Base-by-base conservation (phyloP, 331 rosid species). In the Pyrus hybrid region DNA sequence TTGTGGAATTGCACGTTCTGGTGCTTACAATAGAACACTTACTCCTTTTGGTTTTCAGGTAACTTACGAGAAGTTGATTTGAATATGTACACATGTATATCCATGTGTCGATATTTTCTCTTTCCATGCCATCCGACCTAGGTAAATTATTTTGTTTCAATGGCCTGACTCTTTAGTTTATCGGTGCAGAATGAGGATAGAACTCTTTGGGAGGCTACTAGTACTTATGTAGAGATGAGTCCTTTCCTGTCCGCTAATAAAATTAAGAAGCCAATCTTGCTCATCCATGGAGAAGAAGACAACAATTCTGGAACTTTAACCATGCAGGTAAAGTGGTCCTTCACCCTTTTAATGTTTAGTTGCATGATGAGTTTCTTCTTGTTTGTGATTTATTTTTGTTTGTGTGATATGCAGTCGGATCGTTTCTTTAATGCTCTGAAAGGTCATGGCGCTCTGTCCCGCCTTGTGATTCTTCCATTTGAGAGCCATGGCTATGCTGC, bases 41-140 rank as follows among this genome's bases (percentile, higher is more conserved):
- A 94, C 99, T 79, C 99, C 99, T 79, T 94, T 94, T 57, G 99
- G 99, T 80, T 94, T 94, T 84, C 99, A 94, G 99, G 99, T 92
- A 64, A 54, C 41, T 35, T 75, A 51, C 33, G 63, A 28, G 29
- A 29, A 63, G 32, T 54, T 63, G 43, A 63, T 63, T 29, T 30
- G 20, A 17, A 63, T 8, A 63, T 17, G 2, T 41, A 41, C 47
- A 41, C 47, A 11, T 41, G 43, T 28, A 29, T 63, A 9, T 32
- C 10, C 6, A 12, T 18, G n/a, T 9, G 10, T 63, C 0, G 14
- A 30, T 4, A 63, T 29, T 20, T 73, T 33, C 63, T 80, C 75
- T 83, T 65, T 49, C 73, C 68, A 43, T 5, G 33, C 45, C 51
- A 43, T 83, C 63, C 23, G 61, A 58, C 22, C 69, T 6, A 37